Evolutionary conservation across 106 monocot species (phyloP), one percentile per base, ranked within the genome.

Genomic region (Iris macrosiphon): DNA sequence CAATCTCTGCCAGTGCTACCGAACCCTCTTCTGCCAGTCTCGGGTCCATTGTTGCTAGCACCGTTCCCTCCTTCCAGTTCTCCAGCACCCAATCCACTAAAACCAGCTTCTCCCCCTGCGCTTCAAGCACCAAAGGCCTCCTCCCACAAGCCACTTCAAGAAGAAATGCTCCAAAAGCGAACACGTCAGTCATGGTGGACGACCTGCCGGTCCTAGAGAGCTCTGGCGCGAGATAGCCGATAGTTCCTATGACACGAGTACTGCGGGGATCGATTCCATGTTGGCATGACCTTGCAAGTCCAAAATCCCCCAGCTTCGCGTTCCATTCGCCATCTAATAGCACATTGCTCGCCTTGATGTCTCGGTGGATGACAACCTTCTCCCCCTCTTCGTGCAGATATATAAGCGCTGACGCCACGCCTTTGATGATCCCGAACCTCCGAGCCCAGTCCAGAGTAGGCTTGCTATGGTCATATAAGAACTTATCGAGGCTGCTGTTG

Each of bases 211-310:
- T 62, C 2, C 45, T 45, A 6, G 47, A 31, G 14, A 62, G 20
- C 61, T 62, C 61, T 1, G 61, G 61, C 31, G 61, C 45, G n/a
- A n/a, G n/a, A n/a, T n/a, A n/a, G n/a, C n/a, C n/a, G n/a, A n/a
- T n/a, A n/a, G n/a, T n/a, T n/a, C 86, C 92, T 20, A 92, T 87
- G 16, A 87, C 87, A 2, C 85, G 63, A 21, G 92, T 92, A 22
- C 87, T 92, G 64, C 70, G 73, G 21, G 61, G 61, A 26, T 49
- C 46, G 32, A 34, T 27, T 29, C 61, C 61, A 19, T 34, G 49
- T 18, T 63, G 51, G 38, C 52, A 63, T 26, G 52, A 51, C 20
- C 28, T 63, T 15, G 63, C 63, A 14, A 63, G 51, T 5, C 49
- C 49, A 11, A 49, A 49, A 49, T 49, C 49, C 27, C 49, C 49